Base-by-base conservation (phyloP, 1,139 yeast species). In the Diutina mesorugosa region DNA sequence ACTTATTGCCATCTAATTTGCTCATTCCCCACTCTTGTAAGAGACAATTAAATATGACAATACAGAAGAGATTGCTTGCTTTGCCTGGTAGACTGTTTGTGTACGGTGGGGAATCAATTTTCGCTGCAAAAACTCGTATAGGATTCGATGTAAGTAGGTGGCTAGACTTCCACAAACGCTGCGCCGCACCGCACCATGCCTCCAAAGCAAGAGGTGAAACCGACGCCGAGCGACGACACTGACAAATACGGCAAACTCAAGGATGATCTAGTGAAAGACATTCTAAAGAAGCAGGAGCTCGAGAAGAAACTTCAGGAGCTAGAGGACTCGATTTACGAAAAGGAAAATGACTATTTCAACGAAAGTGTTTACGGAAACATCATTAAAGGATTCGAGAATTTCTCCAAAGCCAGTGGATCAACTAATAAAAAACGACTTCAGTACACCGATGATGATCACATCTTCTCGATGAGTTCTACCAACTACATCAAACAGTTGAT, bases 341-440 rank as follows among this genome's bases (percentile, higher is more conserved):
- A 82, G 61, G 98, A 93, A 68, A 83, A 87, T 6, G 81, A 81
- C 38, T 91, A 93, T 66, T 80, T 93, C 57, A 81, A 85, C 56
- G 91, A 87, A 58, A 69, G 76, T 62, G 71, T 77, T 9, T 81
- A 83, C 58, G 97, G 96, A 0, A 90, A 90, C 66, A 85, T 93
- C 45, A 87, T 90, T 45, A 86, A 86, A 62, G 98, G 98, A 0
- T 91, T 90, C 66, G 97, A 91, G 58, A 86, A 83, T 63, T 87
- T 88, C 66, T 76, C 85, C 56, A 88, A 87, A 65, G 58, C 58
- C 26, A 55, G 59, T 21, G 63, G 67, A 55, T 72, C 72, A 56
- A 74, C 77, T 56, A 77, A 74, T 64, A 81, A 80, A 68, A 78
- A 80, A 64, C 77, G 83, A 62, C 72, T 80, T 18, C 75, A 76